phyloP scores from a whole-genome alignment of 495 filamentous ascomycete species.

The Xylaria intraflava region DNA sequence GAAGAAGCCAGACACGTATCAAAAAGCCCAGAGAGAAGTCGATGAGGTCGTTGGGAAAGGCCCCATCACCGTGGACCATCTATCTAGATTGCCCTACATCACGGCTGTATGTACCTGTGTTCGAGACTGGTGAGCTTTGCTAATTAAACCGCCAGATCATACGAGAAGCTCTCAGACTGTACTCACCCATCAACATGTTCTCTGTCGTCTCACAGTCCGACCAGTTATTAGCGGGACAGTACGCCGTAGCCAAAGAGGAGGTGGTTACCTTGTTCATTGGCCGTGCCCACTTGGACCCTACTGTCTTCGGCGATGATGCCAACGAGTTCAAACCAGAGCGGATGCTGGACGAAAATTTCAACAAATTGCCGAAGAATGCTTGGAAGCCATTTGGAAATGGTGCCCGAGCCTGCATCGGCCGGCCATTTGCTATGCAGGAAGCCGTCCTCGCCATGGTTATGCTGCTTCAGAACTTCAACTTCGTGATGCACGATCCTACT shows the following conservation, averaged over 20 bases:
- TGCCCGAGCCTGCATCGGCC: slow-evolving; percentile 42
- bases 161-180: slow-evolving; percentile 63
- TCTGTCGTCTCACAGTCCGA: slow-evolving; percentile 32
- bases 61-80: slow-evolving; percentile 57
- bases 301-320: slow-evolving; percentile 48
- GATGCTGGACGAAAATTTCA: slow-evolving; percentile 57
- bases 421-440: slow-evolving; percentile 61
- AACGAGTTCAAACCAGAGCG: slow-evolving; percentile 55
- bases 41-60: slow-evolving; percentile 57
- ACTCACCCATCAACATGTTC: slow-evolving; percentile 58
- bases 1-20: slow-evolving; percentile 43
- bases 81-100: slow-evolving; percentile 59
- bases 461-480: slow-evolving; percentile 59
- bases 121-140: slow-evolving; percentile 5
- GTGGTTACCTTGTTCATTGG: slow-evolving; percentile 46
- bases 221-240: slow-evolving; percentile 59
- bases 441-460: slow-evolving; percentile 46
- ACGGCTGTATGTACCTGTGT: slow-evolving; percentile 28
- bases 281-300: slow-evolving; percentile 46
- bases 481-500: slow-evolving; percentile 46
- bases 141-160: slow-evolving; percentile 48
- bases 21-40: slow-evolving; percentile 53
- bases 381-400: slow-evolving; percentile 63
- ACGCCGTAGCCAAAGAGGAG: slow-evolving; percentile 52
- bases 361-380: slow-evolving; percentile 44